Conservation (phyloP, 225 moss, liverwort and hornwort species). For the Antitrichia curtipendula region DNA sequence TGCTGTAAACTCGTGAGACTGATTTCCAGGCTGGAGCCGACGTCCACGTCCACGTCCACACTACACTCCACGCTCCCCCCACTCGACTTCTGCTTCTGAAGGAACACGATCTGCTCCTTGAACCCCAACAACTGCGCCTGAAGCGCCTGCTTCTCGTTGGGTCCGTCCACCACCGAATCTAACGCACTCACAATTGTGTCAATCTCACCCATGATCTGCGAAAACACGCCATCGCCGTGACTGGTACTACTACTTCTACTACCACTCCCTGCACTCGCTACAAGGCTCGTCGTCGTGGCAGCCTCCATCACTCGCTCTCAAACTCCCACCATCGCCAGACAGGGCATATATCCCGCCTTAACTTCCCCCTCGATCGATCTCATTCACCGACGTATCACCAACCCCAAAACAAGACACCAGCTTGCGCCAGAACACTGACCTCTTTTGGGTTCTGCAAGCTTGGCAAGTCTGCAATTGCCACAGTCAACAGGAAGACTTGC, state of each 20-base stretch:
- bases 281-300: background rate
- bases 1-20: conserved; percentile 23
- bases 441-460: background rate
- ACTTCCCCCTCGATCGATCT: background rate
- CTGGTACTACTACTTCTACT: background rate
- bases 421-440: background rate
- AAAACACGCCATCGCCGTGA: background rate
- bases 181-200: background rate
- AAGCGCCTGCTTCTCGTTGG: background rate
- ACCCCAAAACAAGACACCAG: background rate
- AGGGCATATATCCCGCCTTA: background rate
- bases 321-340: background rate
- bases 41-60: background rate
- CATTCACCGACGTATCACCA: background rate
- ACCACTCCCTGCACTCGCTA: background rate
- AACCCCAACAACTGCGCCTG: background rate
- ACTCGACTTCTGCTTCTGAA: background rate
- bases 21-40: background rate
- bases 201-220: background rate
- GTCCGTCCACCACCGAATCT: background rate
- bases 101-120: background rate
- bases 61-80: background rate
- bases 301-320: background rate
- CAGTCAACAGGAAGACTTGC: background rate
- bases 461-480: background rate